A percentile compares a stretch with the other conserved stretches of the same genome.
These are phyloP conservation scores for Acanthamoeba polyphaga DNA, from an alignment of 208 protist species.

Conservation along the genomic window DNA sequence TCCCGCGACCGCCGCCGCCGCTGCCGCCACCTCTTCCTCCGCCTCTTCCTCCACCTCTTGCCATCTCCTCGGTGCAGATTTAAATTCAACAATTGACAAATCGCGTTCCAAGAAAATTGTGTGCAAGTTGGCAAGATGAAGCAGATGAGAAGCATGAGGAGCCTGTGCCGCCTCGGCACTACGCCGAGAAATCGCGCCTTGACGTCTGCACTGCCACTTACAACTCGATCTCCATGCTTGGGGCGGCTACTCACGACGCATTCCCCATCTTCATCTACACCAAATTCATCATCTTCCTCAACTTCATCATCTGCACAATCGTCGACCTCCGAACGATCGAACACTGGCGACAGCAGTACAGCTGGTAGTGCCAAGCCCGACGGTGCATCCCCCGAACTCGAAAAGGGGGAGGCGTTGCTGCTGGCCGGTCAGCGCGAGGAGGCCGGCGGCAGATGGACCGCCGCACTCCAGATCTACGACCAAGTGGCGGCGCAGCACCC, in stretches of 20 bases:
- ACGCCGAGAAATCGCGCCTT: too few relatives aligned
- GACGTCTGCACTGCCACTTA: background rate
- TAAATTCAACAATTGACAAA: background rate
- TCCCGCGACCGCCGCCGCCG: background rate
- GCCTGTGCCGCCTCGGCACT: too few relatives aligned
- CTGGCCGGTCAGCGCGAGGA: background rate
- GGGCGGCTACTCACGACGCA: too few relatives aligned
- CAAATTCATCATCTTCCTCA: background rate
- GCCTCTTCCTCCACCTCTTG: too few relatives aligned
- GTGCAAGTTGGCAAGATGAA: background rate
- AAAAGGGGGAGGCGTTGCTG: background rate
- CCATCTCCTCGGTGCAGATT: background rate
- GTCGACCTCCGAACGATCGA: too few relatives aligned
- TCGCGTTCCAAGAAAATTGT: background rate
- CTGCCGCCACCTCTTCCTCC: background rate
- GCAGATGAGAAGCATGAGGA: too few relatives aligned
- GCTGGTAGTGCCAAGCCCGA: background rate
- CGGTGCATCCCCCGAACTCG: background rate
- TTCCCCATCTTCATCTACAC: background rate
- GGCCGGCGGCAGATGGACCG: background rate
- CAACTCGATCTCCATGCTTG: background rate
- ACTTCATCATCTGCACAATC: too few relatives aligned
- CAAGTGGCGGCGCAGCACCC: background rate
- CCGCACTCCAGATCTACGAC: slow-evolving; percentile 2
- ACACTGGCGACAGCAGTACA: background rate